Percentiles rank a stretch among this genome's conserved stretches.
These are phyloP conservation scores for Penicillium sp. DNA, from an alignment of 2,329 filamentous ascomycete genomes.

Conservation along the genomic window DNA sequence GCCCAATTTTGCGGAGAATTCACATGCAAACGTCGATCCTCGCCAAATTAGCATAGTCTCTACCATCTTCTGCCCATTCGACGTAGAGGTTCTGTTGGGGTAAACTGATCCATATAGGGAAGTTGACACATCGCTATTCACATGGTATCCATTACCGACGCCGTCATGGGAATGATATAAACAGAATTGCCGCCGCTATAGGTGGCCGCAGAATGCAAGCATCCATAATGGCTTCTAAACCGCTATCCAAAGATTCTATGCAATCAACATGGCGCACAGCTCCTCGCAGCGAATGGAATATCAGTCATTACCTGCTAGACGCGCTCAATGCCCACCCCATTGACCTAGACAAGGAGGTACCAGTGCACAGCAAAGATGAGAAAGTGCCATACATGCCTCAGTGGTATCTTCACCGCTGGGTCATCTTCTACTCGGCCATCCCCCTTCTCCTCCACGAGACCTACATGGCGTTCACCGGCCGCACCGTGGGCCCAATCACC, in stretches of 20 bases:
- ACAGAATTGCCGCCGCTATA: not conserved
- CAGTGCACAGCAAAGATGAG: constrained; percentile 42
- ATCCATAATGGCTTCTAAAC: constrained; percentile 19
- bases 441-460: constrained; percentile 40
- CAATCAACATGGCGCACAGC: constrained; percentile 29
- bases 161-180: constrained; percentile 15
- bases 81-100: constrained; percentile 14
- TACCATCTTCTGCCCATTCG: constrained; percentile 6
- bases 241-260: constrained; percentile 30
- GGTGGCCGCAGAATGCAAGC: not conserved
- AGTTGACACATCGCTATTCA: constrained; percentile 8
- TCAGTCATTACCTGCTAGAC: constrained; percentile 25
- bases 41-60: constrained; percentile 2
- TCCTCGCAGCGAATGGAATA: constrained; percentile 23
- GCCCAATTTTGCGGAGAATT: constrained; percentile 3
- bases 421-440: constrained; percentile 38
- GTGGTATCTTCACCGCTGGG: constrained; percentile 39
- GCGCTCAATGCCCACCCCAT: constrained; percentile 24
- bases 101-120: constrained; percentile 11
- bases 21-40: constrained; percentile 15
- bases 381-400: constrained; percentile 40
- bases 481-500: constrained; percentile 28
- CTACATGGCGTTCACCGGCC: constrained; percentile 29
- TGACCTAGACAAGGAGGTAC: constrained; percentile 27
- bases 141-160: not conserved